Percentiles rank a stretch among this genome's conserved stretches.
Evolutionary conservation across 257 asterid genomes (phyloP).

Genomic region (Primulina huaijiensis): DNA sequence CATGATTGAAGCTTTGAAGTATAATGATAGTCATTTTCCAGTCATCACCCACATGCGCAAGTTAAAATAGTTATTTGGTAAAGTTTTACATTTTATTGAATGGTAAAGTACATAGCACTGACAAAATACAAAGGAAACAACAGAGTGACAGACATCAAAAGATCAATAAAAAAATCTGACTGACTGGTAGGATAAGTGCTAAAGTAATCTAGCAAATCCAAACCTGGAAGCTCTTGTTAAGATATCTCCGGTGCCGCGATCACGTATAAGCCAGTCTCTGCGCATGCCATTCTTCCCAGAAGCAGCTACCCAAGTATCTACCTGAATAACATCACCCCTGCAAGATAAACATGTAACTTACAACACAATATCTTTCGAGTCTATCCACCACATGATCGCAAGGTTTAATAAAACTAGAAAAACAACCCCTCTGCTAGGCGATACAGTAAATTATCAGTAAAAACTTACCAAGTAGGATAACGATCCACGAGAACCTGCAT

Average conservation of each 20-base stretch:
- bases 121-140: neutral
- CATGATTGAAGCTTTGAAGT: conserved; percentile 16
- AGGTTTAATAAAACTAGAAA: neutral
- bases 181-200: neutral
- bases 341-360: conserved; percentile 15
- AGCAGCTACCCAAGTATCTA: conserved; percentile 96
- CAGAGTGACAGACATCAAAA: neutral
- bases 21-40: conserved; percentile 23
- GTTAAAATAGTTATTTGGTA: conserved; percentile 11
- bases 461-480: conserved; percentile 90
- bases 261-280: conserved; percentile 91
- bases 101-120: neutral
- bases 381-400: conserved; percentile 9
- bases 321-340: conserved; percentile 98
- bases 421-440: neutral
- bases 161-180: neutral
- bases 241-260: conserved; percentile 69
- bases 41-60: conserved; percentile 20
- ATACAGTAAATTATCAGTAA: neutral
- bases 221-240: conserved; percentile 93
- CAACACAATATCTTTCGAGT: conserved; percentile 9
- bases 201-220: conserved; percentile 14
- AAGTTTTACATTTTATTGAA: conserved; percentile 1
- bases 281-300: conserved; percentile 99
- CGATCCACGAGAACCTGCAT: conserved; percentile 90